Conservation (phyloP, 2,329 filamentous ascomycete species). For the Fusarium mundagurra region DNA sequence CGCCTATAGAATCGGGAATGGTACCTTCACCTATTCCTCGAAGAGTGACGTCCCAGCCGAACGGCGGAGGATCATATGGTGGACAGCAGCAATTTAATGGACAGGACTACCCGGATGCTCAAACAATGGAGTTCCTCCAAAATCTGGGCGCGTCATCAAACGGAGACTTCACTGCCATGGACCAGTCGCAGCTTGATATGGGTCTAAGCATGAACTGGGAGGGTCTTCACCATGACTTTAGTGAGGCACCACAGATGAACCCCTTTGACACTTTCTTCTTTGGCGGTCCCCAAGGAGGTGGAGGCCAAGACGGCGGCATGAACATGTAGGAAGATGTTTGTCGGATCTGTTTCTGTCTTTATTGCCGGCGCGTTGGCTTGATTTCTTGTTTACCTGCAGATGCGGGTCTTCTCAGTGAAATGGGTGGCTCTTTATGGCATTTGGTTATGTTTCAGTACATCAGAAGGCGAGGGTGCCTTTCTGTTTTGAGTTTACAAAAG, state of each 20-base stretch:
- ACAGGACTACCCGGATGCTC: slow-evolving; percentile 59
- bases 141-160: slow-evolving; percentile 51
- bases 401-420: slow-evolving; percentile 17
- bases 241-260: slow-evolving; percentile 68
- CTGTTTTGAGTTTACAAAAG: slow-evolving; percentile 1
- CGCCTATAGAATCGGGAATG: slow-evolving; percentile 54
- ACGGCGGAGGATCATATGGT: slow-evolving; percentile 46
- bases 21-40: slow-evolving; percentile 56
- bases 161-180: slow-evolving; percentile 46
- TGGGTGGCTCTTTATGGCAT: slow-evolving; percentile 26
- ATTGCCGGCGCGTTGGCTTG: slow-evolving; percentile 30
- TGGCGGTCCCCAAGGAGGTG: slow-evolving; percentile 58
- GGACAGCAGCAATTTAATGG: slow-evolving; percentile 48
- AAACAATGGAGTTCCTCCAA: slow-evolving; percentile 65
- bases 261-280: slow-evolving; percentile 81
- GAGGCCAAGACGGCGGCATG: slow-evolving; percentile 38
- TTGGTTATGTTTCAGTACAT: background rate
- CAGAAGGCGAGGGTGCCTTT: slow-evolving; percentile 7
- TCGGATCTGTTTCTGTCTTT: slow-evolving; percentile 17
- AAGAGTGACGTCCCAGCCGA: slow-evolving; percentile 49
- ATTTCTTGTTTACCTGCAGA: slow-evolving; percentile 12
- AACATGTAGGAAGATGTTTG: slow-evolving; percentile 37
- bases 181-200: slow-evolving; percentile 67
- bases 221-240: slow-evolving; percentile 70
- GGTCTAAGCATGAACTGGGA: slow-evolving; percentile 75